Base-by-base conservation (phyloP, 768 basidiomycete species). In the Gloeopeniophorella convolvens region DNA sequence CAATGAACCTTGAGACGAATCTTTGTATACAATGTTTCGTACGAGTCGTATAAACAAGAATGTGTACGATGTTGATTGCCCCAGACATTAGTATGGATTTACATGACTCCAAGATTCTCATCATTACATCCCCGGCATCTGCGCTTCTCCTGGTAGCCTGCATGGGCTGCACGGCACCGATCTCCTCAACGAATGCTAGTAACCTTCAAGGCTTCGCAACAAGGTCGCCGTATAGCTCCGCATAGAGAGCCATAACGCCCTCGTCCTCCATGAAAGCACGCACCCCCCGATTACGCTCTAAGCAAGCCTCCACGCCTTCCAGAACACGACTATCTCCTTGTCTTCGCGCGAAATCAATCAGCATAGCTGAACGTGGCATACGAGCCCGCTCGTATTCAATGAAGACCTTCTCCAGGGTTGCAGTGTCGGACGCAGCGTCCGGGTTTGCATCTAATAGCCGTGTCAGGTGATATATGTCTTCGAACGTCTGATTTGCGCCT, bases 401-500 rank as follows among this genome's bases (percentile, higher is more conserved):
- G 55, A 73, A 74, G 13, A 68, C 51, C 4, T 50, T 47, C 2
- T 51, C 53, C 7, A 75, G 66, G 3, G 47, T 26, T 15, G 59
- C 59, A 1, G 63, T 63, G 5, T 66, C 60, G 23, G 37, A 42
- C 23, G 43, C 50, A n/a, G 50, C 50, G n/a, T 31, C 36, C 12
- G 50, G 43, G 57, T 71, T 58, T 33, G 65, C 53, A 10, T 48
- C 42, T 8, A 74, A 65, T 10, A 70, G 63, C 1, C 62, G 62
- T 10, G 65, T 57, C 21, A 74, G 59, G 48, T 65, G 63, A 48
- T 67, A 68, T 21, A 68, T 60, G 53, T 74, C 73, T 51, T 73
- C 72, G 50, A 72, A 67, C 1, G 73, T 70, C 57, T 72, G 71
- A 55, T 73, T 73, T 9, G 73, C 71, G 24, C 72, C 72, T 62